These are phyloP conservation scores for Aureobasidium namibiae DNA, from an alignment of 2,329 filamentous ascomycete species.

Conservation along the genomic window DNA sequence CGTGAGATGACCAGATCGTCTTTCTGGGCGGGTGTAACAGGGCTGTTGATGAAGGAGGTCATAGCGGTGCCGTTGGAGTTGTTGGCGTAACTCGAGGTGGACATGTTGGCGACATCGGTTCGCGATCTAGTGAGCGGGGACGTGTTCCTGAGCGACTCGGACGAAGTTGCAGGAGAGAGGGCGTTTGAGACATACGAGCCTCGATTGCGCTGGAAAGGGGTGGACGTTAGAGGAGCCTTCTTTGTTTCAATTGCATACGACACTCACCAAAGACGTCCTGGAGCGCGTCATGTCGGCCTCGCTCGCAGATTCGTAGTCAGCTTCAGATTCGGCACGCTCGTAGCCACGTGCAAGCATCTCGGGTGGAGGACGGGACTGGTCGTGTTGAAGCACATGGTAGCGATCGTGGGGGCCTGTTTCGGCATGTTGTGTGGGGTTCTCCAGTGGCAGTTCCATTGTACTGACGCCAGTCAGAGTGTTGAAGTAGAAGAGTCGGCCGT, in stretches of 20 bases:
- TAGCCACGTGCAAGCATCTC: conserved; percentile 84
- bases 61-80: conserved; percentile 42
- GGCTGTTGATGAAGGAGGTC: conserved; percentile 47
- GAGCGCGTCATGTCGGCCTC: conserved; percentile 70
- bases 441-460: conserved; percentile 87
- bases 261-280: conserved; percentile 58
- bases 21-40: conserved; percentile 30
- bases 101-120: conserved; percentile 41
- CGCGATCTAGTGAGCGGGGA: conserved; percentile 53
- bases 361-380: conserved; percentile 79
- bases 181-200: conserved; percentile 60
- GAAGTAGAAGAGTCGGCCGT: conserved; percentile 93
- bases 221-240: neutral
- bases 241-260: conserved; percentile 18
- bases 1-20: conserved; percentile 51
- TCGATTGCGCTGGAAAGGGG: conserved; percentile 46
- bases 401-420: conserved; percentile 84
- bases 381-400: conserved; percentile 79
- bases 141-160: conserved; percentile 75
- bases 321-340: conserved; percentile 70
- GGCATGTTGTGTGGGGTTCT: conserved; percentile 71
- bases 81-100: conserved; percentile 42
- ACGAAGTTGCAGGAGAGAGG: conserved; percentile 78
- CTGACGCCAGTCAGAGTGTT: conserved; percentile 95
- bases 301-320: conserved; percentile 79